Base-by-base conservation (phyloP, 148 eudicot genomes). In the Rhododendron williamsianum region DNA sequence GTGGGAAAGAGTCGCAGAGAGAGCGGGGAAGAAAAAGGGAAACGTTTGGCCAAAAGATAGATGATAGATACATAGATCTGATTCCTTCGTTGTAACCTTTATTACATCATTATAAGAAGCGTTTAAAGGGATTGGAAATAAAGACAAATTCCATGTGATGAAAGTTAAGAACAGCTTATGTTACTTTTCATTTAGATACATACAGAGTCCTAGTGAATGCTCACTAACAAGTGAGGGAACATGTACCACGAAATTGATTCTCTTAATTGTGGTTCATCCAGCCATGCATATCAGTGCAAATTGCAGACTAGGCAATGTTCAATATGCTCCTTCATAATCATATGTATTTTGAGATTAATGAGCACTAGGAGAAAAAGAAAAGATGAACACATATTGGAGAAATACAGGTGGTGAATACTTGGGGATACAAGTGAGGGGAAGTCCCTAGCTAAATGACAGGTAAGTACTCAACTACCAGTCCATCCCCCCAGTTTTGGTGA, bases 111-210 rank as follows among this genome's bases (percentile, higher is more conserved):
- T 41, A 2, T 9, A 6, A 45, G 25, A 23, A 76, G n/a, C 19
- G 27, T 16, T n/a, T 45, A 9, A 77, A 18, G 9, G 13, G 25
- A 43, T 77, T 16, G 43, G 45, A 74, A 33, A 74, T 36, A 38
- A 36, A 36, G 21, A 35, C 43, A 74, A 65, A 1, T 65, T 65
- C 21, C 16, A 74, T 74, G 45, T 13, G 9, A 74, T 74, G 78
- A 74, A 33, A 74, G 78, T 74, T 36, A 74, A 15, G 78, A 74
- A 74, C 46, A 74, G 23, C 10, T 71, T 74, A 74, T 74, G 78
- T 5, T 36, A 74, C 46, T 74, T 74, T 23, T 36, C 45, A 36
- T 6, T 36, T 74, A 36, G 78, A 74, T 74, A 36, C 23, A 74
- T 74, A 15, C 8, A 0, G 8, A 9, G 83, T 56, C 41, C 15